phyloP scores from a whole-genome alignment of 495 filamentous ascomycete species.

The Aspergillus asperescens region DNA sequence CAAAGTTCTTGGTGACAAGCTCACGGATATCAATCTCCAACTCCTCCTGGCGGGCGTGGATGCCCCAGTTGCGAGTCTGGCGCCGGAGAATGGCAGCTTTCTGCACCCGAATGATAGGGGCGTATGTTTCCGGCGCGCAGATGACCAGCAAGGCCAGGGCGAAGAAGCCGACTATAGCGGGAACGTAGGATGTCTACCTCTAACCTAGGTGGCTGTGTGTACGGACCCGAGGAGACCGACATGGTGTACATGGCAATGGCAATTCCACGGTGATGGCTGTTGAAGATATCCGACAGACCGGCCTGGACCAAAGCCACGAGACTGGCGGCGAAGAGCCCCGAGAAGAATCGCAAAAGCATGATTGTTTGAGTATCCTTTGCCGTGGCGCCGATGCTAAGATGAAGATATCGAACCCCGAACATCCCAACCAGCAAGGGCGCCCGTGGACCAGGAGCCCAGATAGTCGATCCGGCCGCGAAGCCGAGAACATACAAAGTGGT shows the following conservation, averaged over 20 bases:
- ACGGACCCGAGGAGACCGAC: conserved; percentile 42
- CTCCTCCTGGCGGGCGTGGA: conserved; percentile 46
- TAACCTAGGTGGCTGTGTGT: conserved; percentile 34
- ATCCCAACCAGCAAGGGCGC: conserved; percentile 46
- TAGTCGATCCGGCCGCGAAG: conserved; percentile 43
- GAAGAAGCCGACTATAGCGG: conserved; percentile 32
- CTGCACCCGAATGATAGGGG: conserved; percentile 30
- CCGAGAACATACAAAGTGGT: conserved; percentile 51
- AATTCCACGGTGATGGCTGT: conserved; percentile 37
- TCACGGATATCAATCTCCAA: conserved; percentile 35
- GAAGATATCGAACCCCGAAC: conserved; percentile 47
- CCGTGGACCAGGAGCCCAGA: conserved; percentile 60
- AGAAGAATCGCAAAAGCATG: conserved; percentile 45
- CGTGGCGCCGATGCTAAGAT: conserved; percentile 46
- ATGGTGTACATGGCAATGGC: conserved; percentile 46
- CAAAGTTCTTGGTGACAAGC: conserved; percentile 36
- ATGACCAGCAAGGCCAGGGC: conserved; percentile 21
- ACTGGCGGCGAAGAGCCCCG: conserved; percentile 44
- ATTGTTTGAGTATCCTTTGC: conserved; percentile 53
- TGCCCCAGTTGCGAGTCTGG: conserved; percentile 40
- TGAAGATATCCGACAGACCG: conserved; percentile 45
- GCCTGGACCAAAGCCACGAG: conserved; percentile 46
- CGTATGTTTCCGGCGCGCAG: conserved; percentile 34
- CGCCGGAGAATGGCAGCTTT: conserved; percentile 39
- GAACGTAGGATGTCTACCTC: conserved; percentile 44